These are phyloP conservation scores for Suillus plorans DNA, from an alignment of 768 basidiomycete genomes.

Conservation along the genomic window DNA sequence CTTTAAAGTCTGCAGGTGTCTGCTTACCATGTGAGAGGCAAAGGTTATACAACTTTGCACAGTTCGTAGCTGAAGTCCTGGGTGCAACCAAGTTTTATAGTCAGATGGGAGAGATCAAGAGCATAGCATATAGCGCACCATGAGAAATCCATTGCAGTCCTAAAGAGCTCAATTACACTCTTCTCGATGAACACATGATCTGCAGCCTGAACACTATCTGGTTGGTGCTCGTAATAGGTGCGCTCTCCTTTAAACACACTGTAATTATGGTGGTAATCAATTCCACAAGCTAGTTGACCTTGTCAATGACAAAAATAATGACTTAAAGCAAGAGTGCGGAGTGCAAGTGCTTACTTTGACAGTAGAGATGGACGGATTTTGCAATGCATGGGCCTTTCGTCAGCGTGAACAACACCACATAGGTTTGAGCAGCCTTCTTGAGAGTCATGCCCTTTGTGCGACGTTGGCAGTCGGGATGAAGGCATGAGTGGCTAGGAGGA, in stretches of 20 bases:
- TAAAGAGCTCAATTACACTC: constrained; percentile 16
- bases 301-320: background rate
- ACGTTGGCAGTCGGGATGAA: background rate
- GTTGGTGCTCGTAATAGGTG: constrained; percentile 21
- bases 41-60: constrained; percentile 12
- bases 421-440: background rate
- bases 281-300: constrained; percentile 16
- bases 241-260: constrained; percentile 14
- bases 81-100: background rate
- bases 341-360: background rate
- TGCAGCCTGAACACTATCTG: constrained; percentile 24
- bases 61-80: no score
- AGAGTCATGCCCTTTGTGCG: background rate
- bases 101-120: background rate
- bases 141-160: constrained; percentile 1
- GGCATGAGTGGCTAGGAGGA: background rate
- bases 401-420: background rate
- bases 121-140: background rate
- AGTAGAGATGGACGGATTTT: background rate
- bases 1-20: constrained; percentile 19
- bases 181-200: constrained; percentile 29
- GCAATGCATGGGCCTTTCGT: background rate
- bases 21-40: constrained; percentile 11
- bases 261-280: constrained; percentile 17
- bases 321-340: background rate